These are phyloP conservation scores for Xylaria castorea DNA, from an alignment of 495 filamentous ascomycete species.

Conservation along the genomic window DNA sequence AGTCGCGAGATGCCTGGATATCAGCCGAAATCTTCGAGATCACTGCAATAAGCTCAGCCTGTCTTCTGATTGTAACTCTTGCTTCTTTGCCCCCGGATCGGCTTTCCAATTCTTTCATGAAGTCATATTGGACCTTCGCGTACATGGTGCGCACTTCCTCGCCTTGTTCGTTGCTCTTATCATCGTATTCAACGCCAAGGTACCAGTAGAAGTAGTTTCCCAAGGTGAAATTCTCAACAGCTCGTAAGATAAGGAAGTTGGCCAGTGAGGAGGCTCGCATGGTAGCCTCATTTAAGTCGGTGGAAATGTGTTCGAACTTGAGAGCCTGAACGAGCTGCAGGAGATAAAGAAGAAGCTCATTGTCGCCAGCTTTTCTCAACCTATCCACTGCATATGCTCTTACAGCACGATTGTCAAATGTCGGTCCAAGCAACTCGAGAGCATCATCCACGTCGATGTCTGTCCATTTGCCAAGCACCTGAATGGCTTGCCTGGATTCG, in stretches of 20 bases:
- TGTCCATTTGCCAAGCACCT: conserved; percentile 91
- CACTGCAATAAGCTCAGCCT: conserved; percentile 88
- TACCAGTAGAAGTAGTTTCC: conserved; percentile 99
- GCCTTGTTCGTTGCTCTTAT: conserved; percentile 72
- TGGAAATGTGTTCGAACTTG: conserved; percentile 85
- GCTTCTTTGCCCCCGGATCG: conserved; percentile 69
- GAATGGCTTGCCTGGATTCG: conserved; percentile 86
- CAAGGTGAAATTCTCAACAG: conserved; percentile 82
- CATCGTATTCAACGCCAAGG: conserved; percentile 92
- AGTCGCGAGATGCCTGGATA: conserved; percentile 80
- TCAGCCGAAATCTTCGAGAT: conserved; percentile 91
- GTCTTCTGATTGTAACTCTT: conserved; percentile 76
- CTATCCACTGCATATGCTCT: conserved; percentile 93
- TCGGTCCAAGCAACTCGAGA: conserved; percentile 89
- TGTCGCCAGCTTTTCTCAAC: conserved; percentile 88
- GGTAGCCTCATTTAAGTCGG: conserved; percentile 63
- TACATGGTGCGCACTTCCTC: conserved; percentile 82
- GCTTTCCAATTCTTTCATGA: conserved; percentile 81
- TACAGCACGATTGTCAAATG: conserved; percentile 85
- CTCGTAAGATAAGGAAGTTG: conserved; percentile 84
- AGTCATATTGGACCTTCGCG: conserved; percentile 90
- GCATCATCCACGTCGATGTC: conserved; percentile 98
- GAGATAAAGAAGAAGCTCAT: conserved; percentile 90
- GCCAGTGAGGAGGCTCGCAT: conserved; percentile 87
- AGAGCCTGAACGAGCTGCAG: conserved; percentile 95